Conservation (phyloP, 495 filamentous ascomycete genomes). For the Hypoxylon fragiforme region DNA sequence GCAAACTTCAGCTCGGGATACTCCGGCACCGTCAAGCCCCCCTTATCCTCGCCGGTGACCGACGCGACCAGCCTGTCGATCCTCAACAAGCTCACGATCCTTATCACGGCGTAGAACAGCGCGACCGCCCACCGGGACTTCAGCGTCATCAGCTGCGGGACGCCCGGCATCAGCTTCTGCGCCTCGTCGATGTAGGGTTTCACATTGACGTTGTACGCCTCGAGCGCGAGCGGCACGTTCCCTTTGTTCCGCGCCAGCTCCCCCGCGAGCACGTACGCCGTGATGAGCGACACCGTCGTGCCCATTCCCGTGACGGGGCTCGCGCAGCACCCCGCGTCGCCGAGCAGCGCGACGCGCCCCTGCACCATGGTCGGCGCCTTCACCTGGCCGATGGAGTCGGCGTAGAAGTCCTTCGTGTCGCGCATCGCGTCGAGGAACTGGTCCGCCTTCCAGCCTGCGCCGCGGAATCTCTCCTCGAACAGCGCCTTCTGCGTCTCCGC, state of each 20-base stretch:
- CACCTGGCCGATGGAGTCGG: conserved; percentile 51
- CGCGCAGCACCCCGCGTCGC: conserved; percentile 57
- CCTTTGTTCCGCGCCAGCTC: conserved; percentile 48
- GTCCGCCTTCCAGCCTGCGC: conserved; percentile 22
- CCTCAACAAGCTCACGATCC: conserved; percentile 35
- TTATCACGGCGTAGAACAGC: conserved; percentile 36
- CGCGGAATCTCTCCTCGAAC: conserved; percentile 20
- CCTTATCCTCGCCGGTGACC: conserved; percentile 38
- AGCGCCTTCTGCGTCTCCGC: conserved; percentile 16
- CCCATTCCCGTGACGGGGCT: conserved; percentile 52
- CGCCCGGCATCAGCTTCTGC: conserved; percentile 39
- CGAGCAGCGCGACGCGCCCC: conserved; percentile 51
- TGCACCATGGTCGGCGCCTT: conserved; percentile 39
- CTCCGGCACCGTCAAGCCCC: conserved; percentile 44
- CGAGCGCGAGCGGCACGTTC: conserved; percentile 38
- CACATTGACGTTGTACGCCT: conserved; percentile 45
- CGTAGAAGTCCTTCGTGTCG: conserved; percentile 32
- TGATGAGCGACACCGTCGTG: conserved; percentile 49
- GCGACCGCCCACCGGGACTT: conserved; percentile 35
- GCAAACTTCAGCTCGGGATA: conserved; percentile 40
- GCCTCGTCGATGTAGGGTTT: conserved; percentile 45
- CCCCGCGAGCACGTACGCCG: conserved; percentile 56
- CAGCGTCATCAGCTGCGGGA: conserved; percentile 27
- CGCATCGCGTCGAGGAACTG: conserved; percentile 25
- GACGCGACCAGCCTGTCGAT: conserved; percentile 37